A percentile compares a stretch with the other conserved stretches of the same genome.
Conservation (phyloP, 495 filamentous ascomycete species). For the Neurospora tetraspora region DNA sequence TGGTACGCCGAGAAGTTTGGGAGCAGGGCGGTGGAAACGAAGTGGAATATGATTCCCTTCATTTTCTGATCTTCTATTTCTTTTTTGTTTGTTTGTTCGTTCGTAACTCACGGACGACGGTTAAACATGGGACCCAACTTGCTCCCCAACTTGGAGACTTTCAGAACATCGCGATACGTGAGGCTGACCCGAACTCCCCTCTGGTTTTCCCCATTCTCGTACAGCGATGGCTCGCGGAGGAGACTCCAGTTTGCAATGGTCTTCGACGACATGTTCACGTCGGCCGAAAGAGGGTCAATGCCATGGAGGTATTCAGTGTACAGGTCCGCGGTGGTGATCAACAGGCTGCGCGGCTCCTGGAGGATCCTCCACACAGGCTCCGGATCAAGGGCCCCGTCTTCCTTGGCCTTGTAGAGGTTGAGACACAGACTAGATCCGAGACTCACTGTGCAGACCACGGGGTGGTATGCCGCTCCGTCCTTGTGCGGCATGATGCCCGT, state of each 20-base stretch:
- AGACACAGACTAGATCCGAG: conserved; percentile 68
- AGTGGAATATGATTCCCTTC: conserved; percentile 77
- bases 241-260: conserved; percentile 78
- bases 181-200: conserved; percentile 69
- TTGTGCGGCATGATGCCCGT: conserved; percentile 97
- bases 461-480: conserved; percentile 79
- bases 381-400: conserved; percentile 35
- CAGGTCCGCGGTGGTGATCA: conserved; percentile 58
- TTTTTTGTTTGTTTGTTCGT: neutral
- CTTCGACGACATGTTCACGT: conserved; percentile 47
- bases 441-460: conserved; percentile 83
- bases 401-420: conserved; percentile 60
- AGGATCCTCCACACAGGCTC: conserved; percentile 57
- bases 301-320: conserved; percentile 72
- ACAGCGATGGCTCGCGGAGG: conserved; percentile 50
- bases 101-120: conserved; percentile 9
- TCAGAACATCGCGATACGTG: conserved; percentile 88
- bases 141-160: conserved; percentile 66
- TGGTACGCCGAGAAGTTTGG: conserved; percentile 85
- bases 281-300: conserved; percentile 51
- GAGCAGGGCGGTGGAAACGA: conserved; percentile 47
- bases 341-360: conserved; percentile 76
- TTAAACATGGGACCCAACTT: conserved; percentile 50
- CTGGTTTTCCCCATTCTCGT: conserved; percentile 45
- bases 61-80: conserved; percentile 43